Base-by-base conservation (phyloP, 768 basidiomycete species). In the Calocybe indica region DNA sequence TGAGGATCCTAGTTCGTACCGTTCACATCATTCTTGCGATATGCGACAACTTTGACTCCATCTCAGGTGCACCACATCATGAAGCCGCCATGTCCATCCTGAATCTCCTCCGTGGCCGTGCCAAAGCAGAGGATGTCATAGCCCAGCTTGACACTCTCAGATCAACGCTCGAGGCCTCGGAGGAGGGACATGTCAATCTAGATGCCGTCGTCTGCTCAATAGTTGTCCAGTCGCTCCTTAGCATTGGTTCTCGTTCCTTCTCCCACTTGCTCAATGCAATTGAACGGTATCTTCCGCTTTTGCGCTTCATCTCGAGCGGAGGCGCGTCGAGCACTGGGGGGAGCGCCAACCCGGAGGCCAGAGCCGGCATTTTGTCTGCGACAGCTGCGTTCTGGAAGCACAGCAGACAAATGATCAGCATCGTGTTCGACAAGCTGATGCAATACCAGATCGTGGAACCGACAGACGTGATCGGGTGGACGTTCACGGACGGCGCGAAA, bases 391-490 rank as follows among this genome's bases (percentile, higher is more conserved):
- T 94, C 68, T 99, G 94, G 94, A 76, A 75, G 53, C 66, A 82
- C 56, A 92, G 88, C 58, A 72, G 78, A 30, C 93, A 97, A 57
- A 91, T 93, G 82, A 73, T 93, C 40, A 75, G 77, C 11, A 93
- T 99, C 59, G 92, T 97, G 6, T 85, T 95, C 52, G 96, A 98
- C 73, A 99, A 99, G 69, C 71, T 98, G 46, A 88, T 98, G 82
- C 95, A 98, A 62, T 99, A 99, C 66, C 93, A 96, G 61, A 89
- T 98, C 48, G 86, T 98, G 36, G 93, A 97, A 56, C 92, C 94
- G 0, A 82, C 83, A 11, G 94, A 99, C 54, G 86, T 98, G 7
- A 85, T 96, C 46, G 71, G 70, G 3, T 95, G 89, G 87, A 80
- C 85, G 12, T 95, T 97, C 64, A 61, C 69, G 43, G 75, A 80